These are phyloP conservation scores for Podospora didyma DNA, from an alignment of 495 filamentous ascomycete species.

Conservation along the genomic window DNA sequence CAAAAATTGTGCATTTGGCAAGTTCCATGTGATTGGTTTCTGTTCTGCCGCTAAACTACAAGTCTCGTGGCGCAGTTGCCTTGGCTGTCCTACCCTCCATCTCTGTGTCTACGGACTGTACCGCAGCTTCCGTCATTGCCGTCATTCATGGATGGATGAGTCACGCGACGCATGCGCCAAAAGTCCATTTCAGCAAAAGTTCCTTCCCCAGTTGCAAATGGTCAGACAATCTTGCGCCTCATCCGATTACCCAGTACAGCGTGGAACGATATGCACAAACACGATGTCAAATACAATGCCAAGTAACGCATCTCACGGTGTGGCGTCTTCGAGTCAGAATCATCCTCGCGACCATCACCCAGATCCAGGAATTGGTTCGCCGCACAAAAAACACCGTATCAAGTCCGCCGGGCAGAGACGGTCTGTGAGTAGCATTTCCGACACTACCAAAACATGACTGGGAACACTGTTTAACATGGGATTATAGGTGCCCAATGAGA, in stretches of 20 bases:
- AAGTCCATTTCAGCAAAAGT: no score
- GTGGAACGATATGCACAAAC: no score
- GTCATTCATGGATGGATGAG: background rate
- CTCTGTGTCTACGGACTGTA: background rate
- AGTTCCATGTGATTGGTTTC: background rate
- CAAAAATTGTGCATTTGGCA: background rate
- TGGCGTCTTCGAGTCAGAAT: background rate
- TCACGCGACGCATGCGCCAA: constrained; percentile 1
- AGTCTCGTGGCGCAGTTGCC: background rate
- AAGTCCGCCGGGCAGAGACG: background rate
- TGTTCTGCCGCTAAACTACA: background rate
- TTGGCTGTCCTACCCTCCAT: background rate
- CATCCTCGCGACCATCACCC: background rate
- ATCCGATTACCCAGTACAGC: no score
- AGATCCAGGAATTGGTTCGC: background rate
- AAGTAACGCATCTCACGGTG: constrained; percentile 2
- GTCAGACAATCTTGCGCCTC: no score
- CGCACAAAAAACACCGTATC: background rate
- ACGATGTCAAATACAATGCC: no score
- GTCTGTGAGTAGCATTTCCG: background rate
- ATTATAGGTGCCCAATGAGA: no score
- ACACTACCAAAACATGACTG: no score
- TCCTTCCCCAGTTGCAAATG: no score
- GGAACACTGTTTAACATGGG: no score
- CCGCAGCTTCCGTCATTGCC: background rate